Evolutionary conservation across 2,329 filamentous ascomycete genomes (phyloP), one percentile per base, ranked within the genome.

Genomic region (Pseudocercospora musae): DNA sequence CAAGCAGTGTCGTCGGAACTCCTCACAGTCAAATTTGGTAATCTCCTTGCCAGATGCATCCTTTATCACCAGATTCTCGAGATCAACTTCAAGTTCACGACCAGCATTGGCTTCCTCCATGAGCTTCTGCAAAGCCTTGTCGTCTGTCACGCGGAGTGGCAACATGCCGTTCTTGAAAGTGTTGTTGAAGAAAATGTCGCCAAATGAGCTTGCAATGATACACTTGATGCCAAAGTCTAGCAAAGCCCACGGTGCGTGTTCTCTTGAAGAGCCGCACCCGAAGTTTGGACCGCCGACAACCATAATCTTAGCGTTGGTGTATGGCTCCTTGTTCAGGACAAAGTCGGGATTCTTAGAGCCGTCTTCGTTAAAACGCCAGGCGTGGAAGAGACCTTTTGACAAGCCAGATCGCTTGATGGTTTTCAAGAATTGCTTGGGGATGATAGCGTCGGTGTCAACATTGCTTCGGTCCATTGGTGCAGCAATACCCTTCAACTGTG

Each of bases 131-230:
- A 97, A 80, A 31, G 85, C 82, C 1, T 79, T 81, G 68, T 86
- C 78, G 76, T 94, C 87, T 31, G 84, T 80, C 74, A 98, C 89
- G 62, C 84, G 79, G 64, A 98, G 87, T 53, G 94, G 93, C 66
- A 98, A 82, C 95, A 98, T 98, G 81, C 94, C 94, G 81, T 99
- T 99, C 85, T 99, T 98, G 86, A 97, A 98, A n/a, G 90, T 95
- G 83, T 99, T 99, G 86, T 96, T 97, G 86, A 94, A 96, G 87
- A 97, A 97, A 78, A 99, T 99, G 74, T 96, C 92, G 62, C 89
- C 90, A 69, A 86, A 91, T 0, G 90, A 93, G 1, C 92, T 91
- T 0, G 94, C 95, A 70, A 98, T 96, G 72, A 98, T 84, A 76
- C 89, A 94, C 75, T 89, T 91, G 80, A 99, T 96, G 69, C 95